phyloP scores from a whole-genome alignment of 2,329 filamentous ascomycete species.

The Neopestalotiopsis sp. region DNA sequence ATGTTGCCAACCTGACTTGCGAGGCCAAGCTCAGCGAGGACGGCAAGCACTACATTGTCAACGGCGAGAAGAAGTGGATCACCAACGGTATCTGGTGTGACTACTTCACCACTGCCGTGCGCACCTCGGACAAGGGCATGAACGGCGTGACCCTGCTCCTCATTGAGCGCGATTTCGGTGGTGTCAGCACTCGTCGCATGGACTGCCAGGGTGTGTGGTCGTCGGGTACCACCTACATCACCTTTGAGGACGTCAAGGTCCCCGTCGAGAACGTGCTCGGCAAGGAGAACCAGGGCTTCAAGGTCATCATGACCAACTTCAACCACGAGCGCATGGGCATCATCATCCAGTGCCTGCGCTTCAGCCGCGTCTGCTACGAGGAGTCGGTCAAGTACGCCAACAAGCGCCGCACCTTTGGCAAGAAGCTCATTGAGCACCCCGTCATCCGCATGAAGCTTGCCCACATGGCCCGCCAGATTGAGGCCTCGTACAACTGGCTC shows the following conservation, averaged over 20 bases:
- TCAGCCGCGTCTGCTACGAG: constrained; percentile 96
- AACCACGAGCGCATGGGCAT: constrained; percentile 99
- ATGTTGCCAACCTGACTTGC: constrained; percentile 94
- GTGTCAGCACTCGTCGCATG: constrained; percentile 93
- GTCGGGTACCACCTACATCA: constrained; percentile 94
- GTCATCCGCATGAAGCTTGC: constrained; percentile 98
- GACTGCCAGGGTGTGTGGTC: constrained; percentile 98
- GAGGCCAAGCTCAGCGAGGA: constrained; percentile 95
- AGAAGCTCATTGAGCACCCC: constrained; percentile 94
- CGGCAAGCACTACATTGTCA: constrained; percentile 99
- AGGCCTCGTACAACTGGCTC: constrained; percentile 95
- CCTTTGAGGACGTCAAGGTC: constrained; percentile 98
- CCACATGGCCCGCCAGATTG: constrained; percentile 97
- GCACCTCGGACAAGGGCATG: constrained; percentile 89
- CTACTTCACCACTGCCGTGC: constrained; percentile 96
- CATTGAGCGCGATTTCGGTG: constrained; percentile 83
- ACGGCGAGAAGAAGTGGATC: constrained; percentile 99
- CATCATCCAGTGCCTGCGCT: constrained; percentile 95
- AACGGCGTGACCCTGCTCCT: constrained; percentile 89
- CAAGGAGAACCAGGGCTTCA: constrained; percentile 98
- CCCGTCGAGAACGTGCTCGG: constrained; percentile 98
- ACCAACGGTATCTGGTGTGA: constrained; percentile 97
- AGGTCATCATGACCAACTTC: constrained; percentile 99
- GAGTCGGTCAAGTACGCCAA: constrained; percentile 96
- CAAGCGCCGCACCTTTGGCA: constrained; percentile 96